Base-by-base conservation (phyloP, 371 early-diverging fungal genomes). In the Blyttiomyces sp. region DNA sequence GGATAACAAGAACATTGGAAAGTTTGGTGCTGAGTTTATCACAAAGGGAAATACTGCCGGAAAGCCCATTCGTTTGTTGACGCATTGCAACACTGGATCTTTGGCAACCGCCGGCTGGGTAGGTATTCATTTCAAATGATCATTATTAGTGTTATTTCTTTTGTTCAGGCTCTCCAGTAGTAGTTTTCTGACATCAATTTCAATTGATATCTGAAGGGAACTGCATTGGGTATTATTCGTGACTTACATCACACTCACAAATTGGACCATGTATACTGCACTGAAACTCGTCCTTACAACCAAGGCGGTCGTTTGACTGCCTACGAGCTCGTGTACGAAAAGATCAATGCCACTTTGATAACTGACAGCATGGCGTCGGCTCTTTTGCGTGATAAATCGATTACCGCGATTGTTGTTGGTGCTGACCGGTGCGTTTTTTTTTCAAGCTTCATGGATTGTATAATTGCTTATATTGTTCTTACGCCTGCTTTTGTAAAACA, bases 211-310 rank as follows among this genome's bases (percentile, higher is more conserved):
- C 35, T 0, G 16, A 31, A 71, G 68, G 77, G 75, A 4, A 77
- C 78, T 17, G 78, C 78, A 3, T 66, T 82, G 2, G 82, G 82
- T 26, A 91, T 97, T 59, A 87, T 95, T 49, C 88, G 96, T 23
- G 82, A 87, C 27, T 69, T 97, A 36, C 79, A 92, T 56, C 61
- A 53, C 0, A 24, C 57, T 17, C 71, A 75, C 4, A 54, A 72
- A 2, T 74, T 94, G 24, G 76, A 82, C 13, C 94, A 91, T 58
- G 93, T 88, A 26, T 95, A 85, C 59, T 97, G 93, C 73, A 93
- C 96, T 17, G 96, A 97, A 69, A 97, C 96, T 3, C 78, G 98
- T 19, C 98, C 96, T 6, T 97, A 97, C 74, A 95, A 95, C 76
- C 96, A 97, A 74, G 98, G 96, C 0, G 87, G 91, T 3, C 84